Evolutionary conservation across 768 basidiomycete species (phyloP).

Genomic region (Naganishia friedmannii): DNA sequence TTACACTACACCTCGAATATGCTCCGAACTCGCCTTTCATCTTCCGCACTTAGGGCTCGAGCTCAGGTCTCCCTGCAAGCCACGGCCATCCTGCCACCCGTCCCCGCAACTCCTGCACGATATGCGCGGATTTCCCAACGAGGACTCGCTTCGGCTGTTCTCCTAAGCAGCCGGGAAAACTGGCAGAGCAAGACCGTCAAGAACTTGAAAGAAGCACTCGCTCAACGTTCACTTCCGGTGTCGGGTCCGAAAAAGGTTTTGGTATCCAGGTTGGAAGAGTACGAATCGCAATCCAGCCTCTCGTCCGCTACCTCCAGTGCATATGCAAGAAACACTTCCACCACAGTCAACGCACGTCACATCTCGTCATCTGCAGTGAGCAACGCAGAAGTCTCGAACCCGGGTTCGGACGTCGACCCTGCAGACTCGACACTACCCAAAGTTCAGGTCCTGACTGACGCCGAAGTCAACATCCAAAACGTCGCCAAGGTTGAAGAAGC

Average conservation of each 20-base stretch:
- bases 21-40: constrained; percentile 47
- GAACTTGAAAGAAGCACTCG: constrained; percentile 44
- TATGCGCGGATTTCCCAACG: constrained; percentile 32
- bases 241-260: constrained; percentile 62
- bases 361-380: constrained; percentile 23
- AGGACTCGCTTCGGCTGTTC: constrained; percentile 44
- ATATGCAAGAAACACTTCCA: constrained; percentile 29
- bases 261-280: constrained; percentile 60
- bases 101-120: constrained; percentile 27
- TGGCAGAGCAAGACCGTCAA: constrained; percentile 48
- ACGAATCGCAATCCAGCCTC: constrained; percentile 36
- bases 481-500: constrained; percentile 21
- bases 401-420: not conserved
- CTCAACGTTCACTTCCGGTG: constrained; percentile 43
- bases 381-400: constrained; percentile 8
- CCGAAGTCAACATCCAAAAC: constrained; percentile 22
- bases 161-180: constrained; percentile 43
- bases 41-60: constrained; percentile 40
- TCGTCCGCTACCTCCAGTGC: constrained; percentile 8
- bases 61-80: constrained; percentile 26
- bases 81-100: constrained; percentile 23
- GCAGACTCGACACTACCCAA: constrained; percentile 42
- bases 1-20: constrained; percentile 29
- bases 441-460: constrained; percentile 21
- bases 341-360: constrained; percentile 40